Conservation (phyloP, 2,329 filamentous ascomycete species). For the Hirsutella thompsonii region DNA sequence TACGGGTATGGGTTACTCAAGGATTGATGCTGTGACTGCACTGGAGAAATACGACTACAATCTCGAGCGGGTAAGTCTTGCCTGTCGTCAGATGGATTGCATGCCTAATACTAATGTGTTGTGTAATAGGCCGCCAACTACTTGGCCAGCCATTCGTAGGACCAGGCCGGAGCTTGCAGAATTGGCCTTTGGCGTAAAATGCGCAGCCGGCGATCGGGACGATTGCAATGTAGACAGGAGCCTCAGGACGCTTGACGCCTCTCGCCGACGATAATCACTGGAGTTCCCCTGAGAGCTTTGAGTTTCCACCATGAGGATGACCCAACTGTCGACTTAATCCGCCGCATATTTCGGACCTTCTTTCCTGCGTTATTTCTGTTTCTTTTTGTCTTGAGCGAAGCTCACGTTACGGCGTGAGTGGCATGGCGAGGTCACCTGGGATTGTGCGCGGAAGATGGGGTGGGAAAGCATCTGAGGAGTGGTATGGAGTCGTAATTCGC, state of each 20-base stretch:
- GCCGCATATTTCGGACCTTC: no score
- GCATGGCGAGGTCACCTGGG: background rate
- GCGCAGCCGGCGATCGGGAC: background rate
- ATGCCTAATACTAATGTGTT: conserved; percentile 6
- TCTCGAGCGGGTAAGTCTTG: conserved; percentile 71
- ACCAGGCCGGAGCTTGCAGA: background rate
- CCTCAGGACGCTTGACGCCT: no score
- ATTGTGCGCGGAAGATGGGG: background rate
- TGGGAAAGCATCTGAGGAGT: background rate
- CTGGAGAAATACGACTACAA: conserved; percentile 95
- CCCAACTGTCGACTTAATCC: no score
- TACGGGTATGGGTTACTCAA: conserved; percentile 77
- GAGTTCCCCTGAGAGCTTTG: no score
- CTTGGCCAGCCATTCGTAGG: conserved; percentile 40
- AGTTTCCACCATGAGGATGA: no score
- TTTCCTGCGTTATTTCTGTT: background rate
- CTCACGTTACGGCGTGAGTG: background rate
- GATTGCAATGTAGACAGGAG: no score
- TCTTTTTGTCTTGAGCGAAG: background rate
- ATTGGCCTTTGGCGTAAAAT: background rate
- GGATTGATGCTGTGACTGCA: conserved; percentile 61
- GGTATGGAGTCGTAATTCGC: no score
- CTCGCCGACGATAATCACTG: no score
- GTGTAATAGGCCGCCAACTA: conserved; percentile 35
- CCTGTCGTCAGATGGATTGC: background rate